Evolutionary conservation across 116 monocot species (phyloP).

Genomic region (Phalaenopsis hybrid): DNA sequence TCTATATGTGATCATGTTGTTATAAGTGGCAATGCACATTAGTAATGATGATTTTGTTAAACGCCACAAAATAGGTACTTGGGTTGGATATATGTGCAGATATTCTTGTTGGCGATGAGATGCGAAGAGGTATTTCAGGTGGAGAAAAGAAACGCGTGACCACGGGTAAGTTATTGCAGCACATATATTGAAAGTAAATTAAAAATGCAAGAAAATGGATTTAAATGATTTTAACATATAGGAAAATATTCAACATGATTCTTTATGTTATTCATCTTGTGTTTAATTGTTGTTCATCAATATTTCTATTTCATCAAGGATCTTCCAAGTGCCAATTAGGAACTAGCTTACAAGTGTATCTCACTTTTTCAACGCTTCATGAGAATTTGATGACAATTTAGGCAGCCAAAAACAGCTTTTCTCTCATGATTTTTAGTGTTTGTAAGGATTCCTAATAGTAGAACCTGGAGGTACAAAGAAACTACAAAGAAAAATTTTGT

Average conservation of each 20-base stretch:
- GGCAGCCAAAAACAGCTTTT: background rate
- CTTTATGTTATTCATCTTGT: background rate
- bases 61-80: slow-evolving; percentile 33
- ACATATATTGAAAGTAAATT: background rate
- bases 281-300: background rate
- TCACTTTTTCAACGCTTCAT: background rate
- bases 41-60: slow-evolving; percentile 2
- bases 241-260: background rate
- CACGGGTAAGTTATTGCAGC: slow-evolving; percentile 42
- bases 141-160: slow-evolving; percentile 86
- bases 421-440: background rate
- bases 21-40: background rate
- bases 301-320: background rate
- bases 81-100: slow-evolving; percentile 74
- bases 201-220: background rate
- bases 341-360: background rate
- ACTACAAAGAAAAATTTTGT: background rate
- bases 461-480: background rate
- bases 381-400: background rate
- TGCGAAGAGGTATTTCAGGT: slow-evolving; percentile 79
- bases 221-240: background rate
- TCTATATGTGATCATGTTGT: background rate
- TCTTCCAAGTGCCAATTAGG: background rate
- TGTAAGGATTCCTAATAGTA: background rate
- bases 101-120: slow-evolving; percentile 61